Evolutionary conservation across 2,329 filamentous ascomycete genomes (phyloP), one percentile per base, ranked within the genome.

Genomic region (Pseudogymnoascus sp.): DNA sequence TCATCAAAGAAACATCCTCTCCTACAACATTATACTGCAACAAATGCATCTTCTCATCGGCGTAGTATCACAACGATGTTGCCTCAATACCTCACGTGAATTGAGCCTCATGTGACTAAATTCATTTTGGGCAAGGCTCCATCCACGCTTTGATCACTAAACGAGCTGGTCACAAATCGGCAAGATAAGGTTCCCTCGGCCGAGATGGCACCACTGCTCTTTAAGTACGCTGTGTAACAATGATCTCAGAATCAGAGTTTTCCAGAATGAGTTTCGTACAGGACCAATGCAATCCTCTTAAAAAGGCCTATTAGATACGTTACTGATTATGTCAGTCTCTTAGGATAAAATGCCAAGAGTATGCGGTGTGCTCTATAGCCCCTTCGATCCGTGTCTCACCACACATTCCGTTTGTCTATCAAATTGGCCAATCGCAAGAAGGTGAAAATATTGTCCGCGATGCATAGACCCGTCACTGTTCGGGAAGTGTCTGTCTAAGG

Each of bases 91-190:
- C 23, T 54, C 45, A 54, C 45, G 45, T 54, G 23, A 54, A 54
- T 31, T 54, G 29, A 57, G 26, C 51, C 51, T 57, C 51, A 57
- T 57, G 51, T 57, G 29, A 57, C 51, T 57, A 57, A 34, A 57
- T 12, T 12, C 11, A 57, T 18, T 34, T 57, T 21, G 51, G 51
- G 29, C 29, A 57, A 29, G 45, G 45, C 21, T 31, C n/a, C 5
- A 54, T 31, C 45, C 26, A 21, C 51, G 51, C 29, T 34, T 57
- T 57, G 51, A 57, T 57, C 51, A 34, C 51, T 8, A 34, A 57
- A 21, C 18, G 51, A 57, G 5, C 51, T 57, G 29, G 29, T 18
- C 51, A 57, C 51, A 34, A 34, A 57, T 21, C 29, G 29, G 29
- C 29, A 57, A 18, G 26, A 57, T 57, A 57, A 57, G 51, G 29